Base-by-base conservation (phyloP, 441 rosid genomes). In the Erodium chrysanthum region DNA sequence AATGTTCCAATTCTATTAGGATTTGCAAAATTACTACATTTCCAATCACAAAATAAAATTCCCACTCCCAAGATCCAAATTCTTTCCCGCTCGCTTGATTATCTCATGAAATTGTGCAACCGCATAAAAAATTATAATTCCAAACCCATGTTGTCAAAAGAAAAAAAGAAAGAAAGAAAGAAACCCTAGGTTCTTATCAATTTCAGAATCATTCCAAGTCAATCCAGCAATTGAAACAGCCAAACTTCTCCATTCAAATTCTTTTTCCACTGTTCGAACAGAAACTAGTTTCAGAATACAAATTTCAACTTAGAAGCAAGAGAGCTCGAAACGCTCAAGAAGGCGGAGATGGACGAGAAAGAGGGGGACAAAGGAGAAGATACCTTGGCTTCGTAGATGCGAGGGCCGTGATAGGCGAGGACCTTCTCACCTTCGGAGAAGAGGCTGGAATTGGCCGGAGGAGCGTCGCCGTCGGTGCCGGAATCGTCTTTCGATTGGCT, bases 361-460 rank as follows among this genome's bases (percentile, higher is more conserved):
- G 64, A 37, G 52, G 29, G 64, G 63, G 62, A 73, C 70, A 75
- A 56, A 37, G 17, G 10, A 71, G 68, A 50, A 18, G 69, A 66
- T 84, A 83, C 99, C 97, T 94, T 94, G 76, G 99, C 97, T 75
- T 89, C 94, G 77, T 94, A 94, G 83, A 94, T 85, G 82, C 96
- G 91, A 78, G 96, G 99, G 44, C 97, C 99, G 79, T 94, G 99
- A 79, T 84, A 94, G 48, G 99, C 97, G 61, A 94, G 93, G 67
- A 89, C 96, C 68, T 92, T 92, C 78, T 94, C 97, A 54, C 99
- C 96, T 33, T 91, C 97, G 33, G 90, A 50, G 83, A 88, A 94
- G 73, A 86, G 66, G 52, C 79, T 70, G 68, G 90, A 82, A 64
- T 75, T 70, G 68, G 92, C 75, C 12, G 88, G 91, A 10, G 90